Percentiles rank a stretch among this genome's conserved stretches.
These are phyloP conservation scores for Calvatia gigantea DNA, from an alignment of 768 basidiomycete species.

Conservation along the genomic window DNA sequence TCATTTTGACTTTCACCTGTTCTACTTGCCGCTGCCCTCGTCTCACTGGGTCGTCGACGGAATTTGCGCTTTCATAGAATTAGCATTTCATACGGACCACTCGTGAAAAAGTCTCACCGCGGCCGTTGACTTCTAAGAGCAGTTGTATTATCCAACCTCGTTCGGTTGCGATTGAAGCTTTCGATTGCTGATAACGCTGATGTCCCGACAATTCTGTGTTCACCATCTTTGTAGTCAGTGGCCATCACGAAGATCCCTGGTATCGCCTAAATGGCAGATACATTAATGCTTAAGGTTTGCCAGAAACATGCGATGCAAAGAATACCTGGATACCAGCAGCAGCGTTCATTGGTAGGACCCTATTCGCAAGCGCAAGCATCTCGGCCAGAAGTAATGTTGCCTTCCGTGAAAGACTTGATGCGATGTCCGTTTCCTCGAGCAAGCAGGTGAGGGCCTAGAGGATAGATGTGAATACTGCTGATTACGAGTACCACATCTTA, in stretches of 20 bases:
- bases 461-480: background rate
- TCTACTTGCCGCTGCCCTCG: constrained; percentile 90
- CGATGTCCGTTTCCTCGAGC: constrained; percentile 75
- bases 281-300: background rate
- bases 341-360: constrained; percentile 74
- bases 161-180: constrained; percentile 87
- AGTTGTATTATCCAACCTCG: constrained; percentile 56
- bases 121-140: constrained; percentile 55
- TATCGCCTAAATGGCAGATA: constrained; percentile 54
- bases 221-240: constrained; percentile 71
- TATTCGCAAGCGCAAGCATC: constrained; percentile 82
- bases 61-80: constrained; percentile 55
- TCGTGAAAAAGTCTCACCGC: constrained; percentile 39
- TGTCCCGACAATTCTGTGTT: constrained; percentile 79
- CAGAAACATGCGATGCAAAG: background rate
- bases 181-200: constrained; percentile 86
- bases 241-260: constrained; percentile 85
- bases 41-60: constrained; percentile 80
- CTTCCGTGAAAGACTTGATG: constrained; percentile 77
- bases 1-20: constrained; percentile 83
- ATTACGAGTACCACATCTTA: background rate
- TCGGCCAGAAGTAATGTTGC: constrained; percentile 92
- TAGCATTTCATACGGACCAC: background rate
- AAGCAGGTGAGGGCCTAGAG: constrained; percentile 77
- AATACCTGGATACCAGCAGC: constrained; percentile 83